Conservation (phyloP, 116 monocot species). For the Papilionanthe hybrid region DNA sequence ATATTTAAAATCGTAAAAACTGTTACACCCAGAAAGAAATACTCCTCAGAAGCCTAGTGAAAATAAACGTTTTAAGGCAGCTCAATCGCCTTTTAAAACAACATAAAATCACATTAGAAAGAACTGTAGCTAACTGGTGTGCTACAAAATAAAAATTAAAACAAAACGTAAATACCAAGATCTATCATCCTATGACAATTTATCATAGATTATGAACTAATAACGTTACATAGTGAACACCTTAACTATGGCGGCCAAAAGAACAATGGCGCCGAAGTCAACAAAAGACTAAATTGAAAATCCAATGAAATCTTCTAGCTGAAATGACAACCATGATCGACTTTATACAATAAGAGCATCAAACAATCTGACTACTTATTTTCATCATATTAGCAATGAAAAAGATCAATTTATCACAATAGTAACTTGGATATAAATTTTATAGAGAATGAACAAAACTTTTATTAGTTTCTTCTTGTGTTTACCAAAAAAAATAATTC, state of each 20-base stretch:
- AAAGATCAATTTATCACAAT: neutral
- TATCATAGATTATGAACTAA: neutral
- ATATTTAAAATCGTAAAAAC: slow-evolving; percentile 2
- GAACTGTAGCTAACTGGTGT: neutral
- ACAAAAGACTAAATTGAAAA: neutral
- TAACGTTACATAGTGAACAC: neutral
- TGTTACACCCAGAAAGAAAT: neutral
- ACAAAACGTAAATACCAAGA: neutral
- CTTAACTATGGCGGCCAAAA: neutral
- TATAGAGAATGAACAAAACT: neutral
- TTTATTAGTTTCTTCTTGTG: neutral
- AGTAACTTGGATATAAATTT: neutral
- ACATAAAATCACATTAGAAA: neutral
- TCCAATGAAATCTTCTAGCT: neutral
- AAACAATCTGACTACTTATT: neutral
- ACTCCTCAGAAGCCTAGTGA: neutral
- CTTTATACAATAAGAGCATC: neutral
- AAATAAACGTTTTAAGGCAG: neutral
- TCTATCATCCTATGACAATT: neutral
- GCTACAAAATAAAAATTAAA: neutral
- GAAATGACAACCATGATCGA: neutral
- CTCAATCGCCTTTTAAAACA: neutral
- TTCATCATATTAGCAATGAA: neutral
- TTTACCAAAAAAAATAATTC: neutral
- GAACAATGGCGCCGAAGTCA: too few species aligned